Percentiles rank a stretch among this genome's conserved stretches.
Evolutionary conservation across 345 rosid genomes (phyloP).

Genomic region (Erodium maritimum): DNA sequence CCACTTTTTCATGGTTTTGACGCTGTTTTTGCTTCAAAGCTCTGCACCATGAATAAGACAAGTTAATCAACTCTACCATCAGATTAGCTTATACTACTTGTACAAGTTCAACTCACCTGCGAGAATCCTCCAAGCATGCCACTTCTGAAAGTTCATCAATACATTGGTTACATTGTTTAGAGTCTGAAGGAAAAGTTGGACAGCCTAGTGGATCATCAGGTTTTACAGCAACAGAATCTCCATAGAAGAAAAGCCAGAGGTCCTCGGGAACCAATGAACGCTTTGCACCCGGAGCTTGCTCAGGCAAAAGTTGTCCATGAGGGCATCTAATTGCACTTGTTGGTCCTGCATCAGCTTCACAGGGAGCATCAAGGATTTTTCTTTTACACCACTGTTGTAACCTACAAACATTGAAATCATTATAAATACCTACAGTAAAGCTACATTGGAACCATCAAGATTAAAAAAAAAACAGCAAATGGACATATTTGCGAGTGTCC

Average conservation of each 20-base stretch:
- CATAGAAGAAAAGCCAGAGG: conserved; percentile 75
- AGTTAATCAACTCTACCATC: conserved; percentile 14
- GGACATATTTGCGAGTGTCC: background rate
- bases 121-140: conserved; percentile 73
- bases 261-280: conserved; percentile 69
- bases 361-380: conserved; percentile 80
- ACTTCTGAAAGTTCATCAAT: conserved; percentile 71
- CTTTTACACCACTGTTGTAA: conserved; percentile 93
- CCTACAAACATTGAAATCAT: conserved; percentile 30
- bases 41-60: conserved; percentile 38
- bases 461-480: background rate
- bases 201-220: conserved; percentile 51
- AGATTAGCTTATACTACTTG: conserved; percentile 3
- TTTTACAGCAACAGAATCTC: conserved; percentile 55
- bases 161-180: conserved; percentile 60
- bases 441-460: background rate
- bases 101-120: conserved; percentile 41
- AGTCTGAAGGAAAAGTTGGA: conserved; percentile 44
- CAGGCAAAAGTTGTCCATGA: conserved; percentile 78
- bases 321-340: conserved; percentile 59
- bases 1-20: conserved; percentile 79
- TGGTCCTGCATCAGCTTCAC: conserved; percentile 86
- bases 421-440: background rate
- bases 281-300: conserved; percentile 85
- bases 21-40: conserved; percentile 69